phyloP scores from a whole-genome alignment of 208 protist genomes.

The Acanthamoeba healyi region DNA sequence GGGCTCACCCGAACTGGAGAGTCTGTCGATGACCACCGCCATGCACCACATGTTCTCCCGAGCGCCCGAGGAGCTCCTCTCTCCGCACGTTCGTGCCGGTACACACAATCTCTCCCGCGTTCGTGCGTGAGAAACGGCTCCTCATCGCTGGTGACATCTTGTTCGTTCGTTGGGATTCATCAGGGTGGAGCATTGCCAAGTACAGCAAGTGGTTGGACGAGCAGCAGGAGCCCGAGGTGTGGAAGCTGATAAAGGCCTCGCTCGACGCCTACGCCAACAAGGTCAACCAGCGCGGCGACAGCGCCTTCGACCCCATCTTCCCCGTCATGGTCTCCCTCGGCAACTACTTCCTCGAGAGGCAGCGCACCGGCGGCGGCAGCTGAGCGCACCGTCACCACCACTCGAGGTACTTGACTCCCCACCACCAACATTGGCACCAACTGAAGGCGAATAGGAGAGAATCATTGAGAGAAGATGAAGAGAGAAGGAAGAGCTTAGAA shows the following conservation, averaged over 20 bases:
- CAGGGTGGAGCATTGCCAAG: slow-evolving; percentile 63
- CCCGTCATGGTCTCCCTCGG: slow-evolving; percentile 66
- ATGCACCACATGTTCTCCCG: slow-evolving; percentile 53
- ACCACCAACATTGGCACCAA: too few relatives aligned
- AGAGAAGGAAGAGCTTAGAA: too few relatives aligned
- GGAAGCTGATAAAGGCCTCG: slow-evolving; percentile 56
- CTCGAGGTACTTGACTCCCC: too few relatives aligned
- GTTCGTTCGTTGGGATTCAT: too few relatives aligned
- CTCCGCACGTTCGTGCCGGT: slow-evolving; percentile 5
- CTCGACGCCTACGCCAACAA: slow-evolving; percentile 63
- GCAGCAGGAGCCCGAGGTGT: slow-evolving; percentile 1
- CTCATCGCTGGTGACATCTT: too few relatives aligned
- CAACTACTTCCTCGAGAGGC: slow-evolving; percentile 10
- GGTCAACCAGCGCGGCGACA: slow-evolving; percentile 62
- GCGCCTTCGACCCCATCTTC: slow-evolving; percentile 44
- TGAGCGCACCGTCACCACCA: too few relatives aligned
- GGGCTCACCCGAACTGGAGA: slow-evolving; percentile 35
- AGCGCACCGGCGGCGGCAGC: too few relatives aligned
- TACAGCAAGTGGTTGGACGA: slow-evolving; percentile 73
- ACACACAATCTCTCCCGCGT: not conserved
- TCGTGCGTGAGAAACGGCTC: not conserved
- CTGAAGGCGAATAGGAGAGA: too few relatives aligned
- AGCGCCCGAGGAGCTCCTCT: slow-evolving; percentile 49
- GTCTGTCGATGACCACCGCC: not conserved
- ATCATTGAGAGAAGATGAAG: too few relatives aligned